Percentiles rank a stretch among this genome's conserved stretches.
These are phyloP conservation scores for Jacaranda copaia DNA, from an alignment of 257 asterid genomes.

Conservation along the genomic window DNA sequence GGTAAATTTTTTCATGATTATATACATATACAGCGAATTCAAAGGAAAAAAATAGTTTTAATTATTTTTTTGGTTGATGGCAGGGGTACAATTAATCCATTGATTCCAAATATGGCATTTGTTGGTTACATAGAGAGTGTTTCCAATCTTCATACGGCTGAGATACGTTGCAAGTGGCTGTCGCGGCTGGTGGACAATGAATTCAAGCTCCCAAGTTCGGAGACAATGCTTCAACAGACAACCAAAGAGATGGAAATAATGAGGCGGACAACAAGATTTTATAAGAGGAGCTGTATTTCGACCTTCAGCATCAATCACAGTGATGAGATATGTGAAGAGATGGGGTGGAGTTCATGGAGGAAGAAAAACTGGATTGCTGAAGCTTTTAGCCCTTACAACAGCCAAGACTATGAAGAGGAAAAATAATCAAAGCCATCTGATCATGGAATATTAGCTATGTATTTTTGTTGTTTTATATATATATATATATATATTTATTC, in stretches of 20 bases:
- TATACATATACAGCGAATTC: background rate
- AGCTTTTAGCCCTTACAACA: conserved; percentile 84
- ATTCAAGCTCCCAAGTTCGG: conserved; percentile 74
- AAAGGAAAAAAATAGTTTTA: background rate
- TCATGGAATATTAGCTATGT: background rate
- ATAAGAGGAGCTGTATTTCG: conserved; percentile 87
- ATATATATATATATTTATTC: conserved; percentile 35
- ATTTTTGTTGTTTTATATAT: background rate
- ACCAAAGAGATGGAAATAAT: conserved; percentile 76
- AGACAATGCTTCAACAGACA: conserved; percentile 68
- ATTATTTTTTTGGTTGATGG: background rate
- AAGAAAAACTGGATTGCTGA: conserved; percentile 81
- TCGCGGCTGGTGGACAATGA: conserved; percentile 59
- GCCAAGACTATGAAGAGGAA: conserved; percentile 73
- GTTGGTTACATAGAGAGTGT: conserved; percentile 92
- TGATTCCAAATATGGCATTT: conserved; percentile 87
- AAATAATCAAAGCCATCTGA: conserved; percentile 12
- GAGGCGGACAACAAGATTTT: conserved; percentile 78
- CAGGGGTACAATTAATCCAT: conserved; percentile 90
- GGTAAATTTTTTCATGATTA: conserved; percentile 42
- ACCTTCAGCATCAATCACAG: conserved; percentile 89
- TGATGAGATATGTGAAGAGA: conserved; percentile 86
- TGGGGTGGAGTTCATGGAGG: conserved; percentile 94
- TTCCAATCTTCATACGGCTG: conserved; percentile 88
- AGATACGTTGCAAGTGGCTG: conserved; percentile 89